Evolutionary conservation across 2,329 filamentous ascomycete genomes (phyloP), one percentile per base, ranked within the genome.

Genomic region (Diaporthe vexans): DNA sequence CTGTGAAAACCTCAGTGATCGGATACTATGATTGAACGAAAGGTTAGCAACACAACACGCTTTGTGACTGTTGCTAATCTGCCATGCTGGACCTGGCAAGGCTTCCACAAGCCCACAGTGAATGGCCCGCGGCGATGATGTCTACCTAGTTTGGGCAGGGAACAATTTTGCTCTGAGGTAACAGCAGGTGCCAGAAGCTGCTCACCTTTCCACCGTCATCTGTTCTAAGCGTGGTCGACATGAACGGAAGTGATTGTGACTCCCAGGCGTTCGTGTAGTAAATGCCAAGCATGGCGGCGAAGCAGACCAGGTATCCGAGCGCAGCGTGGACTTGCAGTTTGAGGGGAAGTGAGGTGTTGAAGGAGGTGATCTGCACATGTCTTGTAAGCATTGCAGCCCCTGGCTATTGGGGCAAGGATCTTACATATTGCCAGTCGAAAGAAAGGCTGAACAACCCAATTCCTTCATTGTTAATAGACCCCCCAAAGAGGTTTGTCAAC

Each of bases 401-500:
- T 15, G 13, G 8, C 10, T 52, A 7, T 8, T 6, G 19, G 37
- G 0, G 33, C 7, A 33, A 11, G n/a, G 76, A 76, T 80, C 88
- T 85, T 83, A 86, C 85, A 61, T 87, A 87, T 84, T 87, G 88
- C 88, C 88, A 90, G 75, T 90, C 88, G n/a, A 90, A 84, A 0
- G 85, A 87, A 0, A 90, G 51, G 29, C 73, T 84, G 35, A 90
- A 86, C 0, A 89, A 78, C 0, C 88, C 88, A 2, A 90, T 77
- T 1, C 88, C 88, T 76, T 90, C 86, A 61, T 90, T 90, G 74
- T 86, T 88, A 8, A 83, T 79, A 3, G 87, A 82, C 0, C 88
- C 88, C 10, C 88, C 88, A 71, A 90, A 90, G 0, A 89, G 61
- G 29, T 84, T 87, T 0, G 86, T 88, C 13, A 90, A 81, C 0